A percentile compares a stretch with the other conserved stretches of the same genome.
Conservation (phyloP, 2,329 filamentous ascomycete species). For the Neophaeococcomyces aloes region DNA sequence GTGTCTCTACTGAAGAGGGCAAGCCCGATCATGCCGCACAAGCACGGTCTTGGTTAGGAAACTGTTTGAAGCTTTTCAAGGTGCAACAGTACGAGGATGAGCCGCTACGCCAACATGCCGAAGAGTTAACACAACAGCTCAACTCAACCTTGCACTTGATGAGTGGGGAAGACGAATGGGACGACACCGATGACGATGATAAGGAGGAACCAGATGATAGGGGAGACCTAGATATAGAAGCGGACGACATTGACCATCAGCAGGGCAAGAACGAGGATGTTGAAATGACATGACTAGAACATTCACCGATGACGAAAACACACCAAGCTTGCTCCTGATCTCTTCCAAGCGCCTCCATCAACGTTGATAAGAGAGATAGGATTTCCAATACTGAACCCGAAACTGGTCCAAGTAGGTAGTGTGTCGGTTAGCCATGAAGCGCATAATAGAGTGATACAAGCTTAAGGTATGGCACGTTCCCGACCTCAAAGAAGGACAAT, state of each 20-base stretch:
- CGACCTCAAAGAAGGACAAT: not conserved
- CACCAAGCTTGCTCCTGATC: not conserved
- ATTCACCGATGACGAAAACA: not conserved
- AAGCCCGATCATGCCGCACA: slow-evolving; percentile 37
- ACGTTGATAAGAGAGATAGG: not conserved
- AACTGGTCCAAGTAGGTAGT: no score
- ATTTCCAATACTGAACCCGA: no score
- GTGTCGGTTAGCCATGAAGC: no score
- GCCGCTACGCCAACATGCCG: slow-evolving; percentile 33
- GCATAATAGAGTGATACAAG: not conserved
- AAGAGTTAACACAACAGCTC: slow-evolving; percentile 42
- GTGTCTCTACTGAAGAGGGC: slow-evolving; percentile 30
- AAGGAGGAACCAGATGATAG: slow-evolving; percentile 39
- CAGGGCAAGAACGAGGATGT: slow-evolving; percentile 14
- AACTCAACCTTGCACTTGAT: slow-evolving; percentile 54
- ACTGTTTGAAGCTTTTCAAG: slow-evolving; percentile 68
- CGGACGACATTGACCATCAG: slow-evolving; percentile 8
- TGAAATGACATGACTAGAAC: slow-evolving; percentile 12
- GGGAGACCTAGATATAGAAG: slow-evolving; percentile 7
- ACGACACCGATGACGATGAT: slow-evolving; percentile 40
- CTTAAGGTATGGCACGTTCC: not conserved
- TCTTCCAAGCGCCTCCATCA: not conserved
- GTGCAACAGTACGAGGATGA: slow-evolving; percentile 62
- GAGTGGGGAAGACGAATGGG: slow-evolving; percentile 47
- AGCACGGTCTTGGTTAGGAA: slow-evolving; percentile 63